These are phyloP conservation scores for Hypoxylon perforatum DNA, from an alignment of 495 filamentous ascomycete genomes.

Conservation along the genomic window DNA sequence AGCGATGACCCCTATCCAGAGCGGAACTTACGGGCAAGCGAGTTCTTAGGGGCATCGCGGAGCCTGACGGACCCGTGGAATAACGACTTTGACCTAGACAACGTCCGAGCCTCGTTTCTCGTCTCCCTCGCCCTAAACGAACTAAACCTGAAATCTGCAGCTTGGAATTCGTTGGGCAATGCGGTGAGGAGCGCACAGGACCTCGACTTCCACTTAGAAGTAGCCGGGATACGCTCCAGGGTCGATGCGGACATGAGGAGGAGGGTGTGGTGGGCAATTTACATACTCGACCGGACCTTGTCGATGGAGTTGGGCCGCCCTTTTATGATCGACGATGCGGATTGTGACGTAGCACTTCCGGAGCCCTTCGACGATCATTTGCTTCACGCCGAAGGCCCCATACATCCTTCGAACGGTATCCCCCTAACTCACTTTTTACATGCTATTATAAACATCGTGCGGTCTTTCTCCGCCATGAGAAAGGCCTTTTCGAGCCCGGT, in stretches of 20 bases:
- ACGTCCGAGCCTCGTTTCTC: constrained; percentile 77
- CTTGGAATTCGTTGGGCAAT: constrained; percentile 90
- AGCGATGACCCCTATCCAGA: constrained; percentile 64
- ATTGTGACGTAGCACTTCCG: constrained; percentile 86
- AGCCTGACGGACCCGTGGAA: constrained; percentile 82
- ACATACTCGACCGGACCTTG: constrained; percentile 85
- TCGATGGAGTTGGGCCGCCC: constrained; percentile 86
- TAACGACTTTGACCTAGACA: constrained; percentile 83
- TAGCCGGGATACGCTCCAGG: constrained; percentile 47
- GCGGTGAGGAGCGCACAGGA: constrained; percentile 88
- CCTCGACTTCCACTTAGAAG: constrained; percentile 83
- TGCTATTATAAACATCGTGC: constrained; percentile 83
- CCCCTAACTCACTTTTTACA: constrained; percentile 73
- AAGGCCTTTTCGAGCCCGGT: constrained; percentile 74
- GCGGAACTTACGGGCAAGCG: constrained; percentile 71
- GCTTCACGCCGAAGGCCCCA: constrained; percentile 71
- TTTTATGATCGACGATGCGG: constrained; percentile 85
- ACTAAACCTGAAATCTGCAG: constrained; percentile 86
- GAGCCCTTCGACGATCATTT: constrained; percentile 84
- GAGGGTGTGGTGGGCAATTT: constrained; percentile 95
- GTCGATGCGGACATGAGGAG: constrained; percentile 90
- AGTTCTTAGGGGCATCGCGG: constrained; percentile 77
- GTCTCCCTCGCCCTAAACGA: constrained; percentile 86
- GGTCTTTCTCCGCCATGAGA: constrained; percentile 81
- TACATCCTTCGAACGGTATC: constrained; percentile 60